Percentiles rank a stretch among this genome's conserved stretches.
Conservation (phyloP, 768 basidiomycete species). For the Glaciozyma antarctica region DNA sequence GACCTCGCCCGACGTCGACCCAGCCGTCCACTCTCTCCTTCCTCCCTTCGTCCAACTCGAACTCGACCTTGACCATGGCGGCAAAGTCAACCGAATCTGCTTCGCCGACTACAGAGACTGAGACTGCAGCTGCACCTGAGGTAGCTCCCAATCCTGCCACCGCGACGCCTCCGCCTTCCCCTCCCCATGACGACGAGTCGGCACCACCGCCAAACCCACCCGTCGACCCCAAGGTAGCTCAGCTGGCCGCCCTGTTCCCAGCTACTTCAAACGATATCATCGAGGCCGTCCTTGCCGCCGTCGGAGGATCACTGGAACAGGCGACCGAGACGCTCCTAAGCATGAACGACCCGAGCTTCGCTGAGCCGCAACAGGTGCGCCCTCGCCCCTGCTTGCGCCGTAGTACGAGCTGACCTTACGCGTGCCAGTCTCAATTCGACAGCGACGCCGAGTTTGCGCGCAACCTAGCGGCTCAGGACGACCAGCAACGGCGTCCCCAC, state of each 20-base stretch:
- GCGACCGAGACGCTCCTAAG: slow-evolving; percentile 13
- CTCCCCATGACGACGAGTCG: not conserved
- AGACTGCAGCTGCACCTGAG: too few species aligned
- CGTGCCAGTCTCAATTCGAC: too few species aligned
- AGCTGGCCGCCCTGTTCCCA: slow-evolving; percentile 18
- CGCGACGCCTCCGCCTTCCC: not conserved
- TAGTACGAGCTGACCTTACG: too few species aligned
- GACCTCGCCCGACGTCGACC: too few species aligned
- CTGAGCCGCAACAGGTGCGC: not conserved
- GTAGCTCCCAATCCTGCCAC: not conserved
- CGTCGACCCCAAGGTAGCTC: slow-evolving; percentile 3
- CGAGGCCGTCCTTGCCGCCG: slow-evolving; percentile 15
- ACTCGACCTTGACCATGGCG: too few species aligned
- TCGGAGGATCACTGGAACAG: slow-evolving; percentile 4
- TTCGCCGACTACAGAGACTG: too few species aligned
- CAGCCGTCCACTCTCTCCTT: too few species aligned
- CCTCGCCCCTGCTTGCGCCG: not conserved
- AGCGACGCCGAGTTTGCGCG: too few species aligned
- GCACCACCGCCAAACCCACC: not conserved
- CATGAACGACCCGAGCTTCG: slow-evolving; percentile 13
- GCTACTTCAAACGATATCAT: slow-evolving; percentile 7
- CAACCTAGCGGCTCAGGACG: too few species aligned
- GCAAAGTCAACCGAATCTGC: too few species aligned
- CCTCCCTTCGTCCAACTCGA: too few species aligned
- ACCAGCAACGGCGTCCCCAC: too few species aligned